Conservation (phyloP, 148 eudicot genomes). For the Agrostemma githago region DNA sequence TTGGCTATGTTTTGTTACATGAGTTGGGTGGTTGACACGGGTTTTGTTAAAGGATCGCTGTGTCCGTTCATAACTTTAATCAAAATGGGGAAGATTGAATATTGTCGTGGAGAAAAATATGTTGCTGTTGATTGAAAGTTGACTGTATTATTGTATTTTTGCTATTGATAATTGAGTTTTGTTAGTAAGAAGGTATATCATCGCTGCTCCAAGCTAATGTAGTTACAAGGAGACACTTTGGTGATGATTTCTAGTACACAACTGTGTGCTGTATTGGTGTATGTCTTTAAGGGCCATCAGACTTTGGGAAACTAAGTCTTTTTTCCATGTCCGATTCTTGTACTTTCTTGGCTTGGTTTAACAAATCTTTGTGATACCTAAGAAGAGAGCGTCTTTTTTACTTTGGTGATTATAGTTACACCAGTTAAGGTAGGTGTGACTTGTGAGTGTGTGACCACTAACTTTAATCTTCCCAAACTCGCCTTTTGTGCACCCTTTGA, state of each 20-base stretch:
- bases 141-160: background rate
- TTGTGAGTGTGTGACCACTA: background rate
- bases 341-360: background rate
- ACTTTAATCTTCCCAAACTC: background rate
- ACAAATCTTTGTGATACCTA: background rate
- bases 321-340: background rate
- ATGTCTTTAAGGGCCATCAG: background rate
- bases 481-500: background rate
- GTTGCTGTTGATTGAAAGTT: too few relatives aligned
- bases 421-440: background rate
- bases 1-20: background rate
- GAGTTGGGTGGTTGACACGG: background rate
- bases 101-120: too few relatives aligned
- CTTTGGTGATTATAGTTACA: too few relatives aligned
- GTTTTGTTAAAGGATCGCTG: background rate
- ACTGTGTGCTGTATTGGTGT: background rate
- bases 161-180: background rate
- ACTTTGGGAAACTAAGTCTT: background rate
- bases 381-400: background rate
- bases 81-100: too few relatives aligned
- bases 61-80: background rate
- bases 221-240: background rate
- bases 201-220: background rate
- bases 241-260: background rate
- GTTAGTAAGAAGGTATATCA: background rate